Evolutionary conservation across 306 rosid genomes (phyloP), one percentile per base, ranked within the genome.

Genomic region (Ormosia semicastrata): DNA sequence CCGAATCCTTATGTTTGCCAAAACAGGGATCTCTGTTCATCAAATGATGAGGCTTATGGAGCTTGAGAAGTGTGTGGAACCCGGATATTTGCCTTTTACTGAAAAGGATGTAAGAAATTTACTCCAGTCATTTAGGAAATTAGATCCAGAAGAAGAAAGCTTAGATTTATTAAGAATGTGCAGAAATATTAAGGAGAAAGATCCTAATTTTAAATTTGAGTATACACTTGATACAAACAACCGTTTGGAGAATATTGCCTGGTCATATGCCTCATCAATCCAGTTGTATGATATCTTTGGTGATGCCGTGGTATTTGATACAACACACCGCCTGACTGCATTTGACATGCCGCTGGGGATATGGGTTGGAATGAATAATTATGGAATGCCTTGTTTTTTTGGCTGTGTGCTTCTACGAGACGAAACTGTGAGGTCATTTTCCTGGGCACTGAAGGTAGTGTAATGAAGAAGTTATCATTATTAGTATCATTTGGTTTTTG

Each of bases 11-110:
- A 93, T 93, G 98, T 95, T 89, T 93, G 95, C 98, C 69, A 95
- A 95, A 89, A 89, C 97, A 32, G 98, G 98, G 57, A 95, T 95
- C 63, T 95, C 98, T 75, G 98, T 93, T 81, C 98, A 95, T 84
- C 98, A 95, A 88, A 95, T 95, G 98, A 91, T 93, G 91, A 92
- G 94, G 86, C 98, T 93, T 43, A 87, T 95, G 98, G 98, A 95
- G 90, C 95, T 95, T 29, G 98, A 95, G 91, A 95, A 93, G 83
- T 90, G 97, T 68, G 92, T 93, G 14, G 95, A 95, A 67, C 98
- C 98, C 66, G 98, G 98, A 40, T 91, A 88, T 86, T 81, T 95
- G 77, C 95, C 98, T 60, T 95, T 95, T 88, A 95, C 98, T 29
- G 98, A 95, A 78, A 95, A 95, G 92, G 98, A 95, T 57, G 97